Evolutionary conservation across 2,329 filamentous ascomycete genomes (phyloP), one percentile per base, ranked within the genome.

Genomic region (Chalara sp.): DNA sequence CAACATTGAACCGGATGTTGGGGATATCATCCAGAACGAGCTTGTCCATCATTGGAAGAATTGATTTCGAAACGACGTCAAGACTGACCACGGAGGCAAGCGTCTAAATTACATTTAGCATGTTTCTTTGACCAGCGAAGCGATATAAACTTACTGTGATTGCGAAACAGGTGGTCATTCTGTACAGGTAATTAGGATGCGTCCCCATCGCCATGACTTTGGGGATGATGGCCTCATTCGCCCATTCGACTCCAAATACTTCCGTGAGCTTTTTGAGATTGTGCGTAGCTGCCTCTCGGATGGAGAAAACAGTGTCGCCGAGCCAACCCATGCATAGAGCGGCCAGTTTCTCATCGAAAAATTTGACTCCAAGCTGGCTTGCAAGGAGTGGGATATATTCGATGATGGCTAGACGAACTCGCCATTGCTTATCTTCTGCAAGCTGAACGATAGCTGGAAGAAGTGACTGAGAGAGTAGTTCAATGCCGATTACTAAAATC

Each of bases 131-230:
- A 39, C 46, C 41, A 33, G 42, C 45, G n/a, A 28, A 41, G 6
- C 29, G 12, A 45, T 5, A 31, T 37, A n/a, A 2, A 80, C 88
- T 76, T 79, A 99, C 93, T 62, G 90, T 92, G 60, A 99, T 95
- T 56, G 93, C 93, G 69, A 99, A 99, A 74, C 92, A 97, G n/a
- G 93, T 99, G 7, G 93, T 99, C 93, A 99, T 99, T 68, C 93
- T 83, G 79, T 99, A 99, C 48, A 99, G 85, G 69, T 99, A 99
- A 75, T 99, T 99, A 55, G 92, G 89, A 69, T 99, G 93, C 66
- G 89, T 88, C 53, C 93, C 93, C 93, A 99, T 97, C 37, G 87
- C 88, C 80, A 96, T 93, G 58, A 99, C 93, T 76, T 97, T 97
- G 54, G 93, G 93, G 62, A 99, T 95, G 65, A 99, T 99, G 44